These are phyloP conservation scores for Citrus medica DNA, from an alignment of 345 rosid species.

Conservation along the genomic window DNA sequence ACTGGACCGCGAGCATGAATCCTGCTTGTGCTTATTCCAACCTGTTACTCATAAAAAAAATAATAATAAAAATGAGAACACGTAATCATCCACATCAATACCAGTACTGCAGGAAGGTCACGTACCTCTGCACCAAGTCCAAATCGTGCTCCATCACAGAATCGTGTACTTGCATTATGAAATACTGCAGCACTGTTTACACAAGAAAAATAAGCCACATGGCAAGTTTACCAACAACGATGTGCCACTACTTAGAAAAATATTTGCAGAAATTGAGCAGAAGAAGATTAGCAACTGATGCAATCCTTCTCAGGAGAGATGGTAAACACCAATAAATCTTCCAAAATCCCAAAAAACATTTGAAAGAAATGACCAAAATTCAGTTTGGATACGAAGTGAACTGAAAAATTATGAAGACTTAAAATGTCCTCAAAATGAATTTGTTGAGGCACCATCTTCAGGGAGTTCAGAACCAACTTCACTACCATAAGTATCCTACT, in stretches of 20 bases:
- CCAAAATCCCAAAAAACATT: not conserved
- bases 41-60: conserved; percentile 40
- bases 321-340: not conserved
- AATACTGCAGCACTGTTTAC: conserved; percentile 89
- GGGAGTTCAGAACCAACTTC: too few relatives aligned
- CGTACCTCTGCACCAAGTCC: conserved; percentile 99
- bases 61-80: not conserved
- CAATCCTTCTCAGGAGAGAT: not conserved
- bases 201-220: not conserved
- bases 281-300: not conserved
- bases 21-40: conserved; percentile 97
- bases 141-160: conserved; percentile 93
- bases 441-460: not conserved
- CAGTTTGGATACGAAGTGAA: not conserved
- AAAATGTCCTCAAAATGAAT: not conserved
- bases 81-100: not conserved
- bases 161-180: conserved; percentile 96
- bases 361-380: too few relatives aligned
- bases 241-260: not conserved
- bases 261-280: not conserved
- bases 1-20: conserved; percentile 99
- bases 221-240: not conserved
- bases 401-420: not conserved
- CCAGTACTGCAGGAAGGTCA: not conserved
- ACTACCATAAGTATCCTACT: not conserved